Conservation (phyloP, 805 yeast species). For the Candida ovalis region DNA sequence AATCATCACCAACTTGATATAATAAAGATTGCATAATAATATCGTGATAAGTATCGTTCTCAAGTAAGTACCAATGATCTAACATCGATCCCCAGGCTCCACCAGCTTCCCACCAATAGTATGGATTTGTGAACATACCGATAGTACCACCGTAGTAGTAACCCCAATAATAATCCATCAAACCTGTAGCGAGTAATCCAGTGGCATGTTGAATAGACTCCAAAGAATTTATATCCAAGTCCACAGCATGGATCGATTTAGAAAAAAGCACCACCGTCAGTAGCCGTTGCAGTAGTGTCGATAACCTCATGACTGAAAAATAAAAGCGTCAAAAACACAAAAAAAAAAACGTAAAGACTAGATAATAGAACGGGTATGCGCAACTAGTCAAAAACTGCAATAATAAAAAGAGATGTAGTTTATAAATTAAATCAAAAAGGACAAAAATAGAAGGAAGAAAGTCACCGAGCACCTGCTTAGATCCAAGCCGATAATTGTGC, state of each 20-base stretch:
- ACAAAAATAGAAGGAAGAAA: too few species aligned
- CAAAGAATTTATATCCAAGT: conserved; percentile 36
- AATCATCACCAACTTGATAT: conserved; percentile 69
- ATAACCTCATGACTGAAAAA: background rate
- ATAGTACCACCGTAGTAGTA: conserved; percentile 64
- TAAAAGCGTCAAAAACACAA: background rate
- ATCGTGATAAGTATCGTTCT: conserved; percentile 63
- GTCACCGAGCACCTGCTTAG: too few species aligned
- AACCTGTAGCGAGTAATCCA: conserved; percentile 51
- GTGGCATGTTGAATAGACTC: conserved; percentile 50
- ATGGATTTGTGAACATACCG: conserved; percentile 86
- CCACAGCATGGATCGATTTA: conserved; percentile 8
- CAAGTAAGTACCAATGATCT: conserved; percentile 70
- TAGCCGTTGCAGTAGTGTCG: background rate
- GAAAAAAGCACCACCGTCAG: background rate
- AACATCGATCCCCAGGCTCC: conserved; percentile 88
- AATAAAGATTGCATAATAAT: conserved; percentile 57
- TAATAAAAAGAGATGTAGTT: too few species aligned
- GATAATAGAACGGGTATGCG: too few species aligned
- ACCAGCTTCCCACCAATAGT: conserved; percentile 99
- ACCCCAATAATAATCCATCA: conserved; percentile 69
- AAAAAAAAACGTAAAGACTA: too few species aligned
- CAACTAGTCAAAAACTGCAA: too few species aligned
- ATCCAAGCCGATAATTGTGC: too few species aligned
- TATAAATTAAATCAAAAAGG: too few species aligned